Percentiles rank a stretch among this genome's conserved stretches.
Evolutionary conservation across 345 rosid genomes (phyloP).

Genomic region (Garcia nutans): DNA sequence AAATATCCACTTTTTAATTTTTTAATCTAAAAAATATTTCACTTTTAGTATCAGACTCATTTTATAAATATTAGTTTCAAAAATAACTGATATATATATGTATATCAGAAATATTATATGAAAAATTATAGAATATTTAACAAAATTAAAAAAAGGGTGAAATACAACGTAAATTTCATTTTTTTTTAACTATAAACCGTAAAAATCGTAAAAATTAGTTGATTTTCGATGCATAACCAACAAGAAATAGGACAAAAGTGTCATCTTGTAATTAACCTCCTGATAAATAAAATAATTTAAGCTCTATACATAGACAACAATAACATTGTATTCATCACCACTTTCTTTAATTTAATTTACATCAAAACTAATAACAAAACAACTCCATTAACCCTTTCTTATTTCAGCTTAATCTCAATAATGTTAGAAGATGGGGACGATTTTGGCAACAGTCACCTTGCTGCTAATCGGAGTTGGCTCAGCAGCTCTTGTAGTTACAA

Average conservation of each 20-base stretch:
- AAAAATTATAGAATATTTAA: too few relatives aligned
- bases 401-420: not conserved
- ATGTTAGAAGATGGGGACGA: not conserved
- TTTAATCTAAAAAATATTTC: too few relatives aligned
- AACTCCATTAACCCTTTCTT: not conserved
- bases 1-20: too few relatives aligned
- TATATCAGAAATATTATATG: too few relatives aligned
- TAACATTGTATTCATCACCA: not conserved
- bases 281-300: not conserved
- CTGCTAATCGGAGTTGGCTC: conserved; percentile 32
- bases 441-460: conserved; percentile 9
- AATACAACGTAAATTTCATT: too few relatives aligned
- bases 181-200: too few relatives aligned
- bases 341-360: not conserved
- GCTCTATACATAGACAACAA: not conserved
- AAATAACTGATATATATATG: too few relatives aligned
- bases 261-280: not conserved
- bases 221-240: not conserved
- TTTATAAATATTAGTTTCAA: too few relatives aligned
- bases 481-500: conserved; percentile 31
- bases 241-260: not conserved
- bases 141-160: too few relatives aligned
- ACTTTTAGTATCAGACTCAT: too few relatives aligned
- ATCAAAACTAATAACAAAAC: not conserved
- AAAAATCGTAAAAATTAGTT: too few relatives aligned